Conservation (phyloP, 768 basidiomycete genomes). For the Calvatia gigantea region DNA sequence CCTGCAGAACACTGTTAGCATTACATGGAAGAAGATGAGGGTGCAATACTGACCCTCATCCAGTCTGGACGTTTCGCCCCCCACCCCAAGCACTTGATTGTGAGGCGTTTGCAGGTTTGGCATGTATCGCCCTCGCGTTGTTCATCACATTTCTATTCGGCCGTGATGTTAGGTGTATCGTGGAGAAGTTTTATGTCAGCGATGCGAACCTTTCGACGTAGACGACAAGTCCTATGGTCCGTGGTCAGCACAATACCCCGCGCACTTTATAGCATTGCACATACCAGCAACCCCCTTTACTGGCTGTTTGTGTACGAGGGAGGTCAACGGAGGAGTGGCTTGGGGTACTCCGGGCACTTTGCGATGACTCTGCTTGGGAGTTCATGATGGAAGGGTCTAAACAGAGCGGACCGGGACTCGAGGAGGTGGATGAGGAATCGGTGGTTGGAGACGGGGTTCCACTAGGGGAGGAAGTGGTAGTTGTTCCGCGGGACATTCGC, state of each 20-base stretch:
- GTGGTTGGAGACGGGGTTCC: constrained; percentile 48
- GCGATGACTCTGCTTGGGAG: constrained; percentile 19
- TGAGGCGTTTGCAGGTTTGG: constrained; percentile 75
- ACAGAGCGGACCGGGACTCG: constrained; percentile 38
- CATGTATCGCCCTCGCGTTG: constrained; percentile 79
- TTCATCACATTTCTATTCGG: constrained; percentile 81
- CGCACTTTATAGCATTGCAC: constrained; percentile 23
- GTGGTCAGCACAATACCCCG: constrained; percentile 13
- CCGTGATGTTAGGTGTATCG: constrained; percentile 9
- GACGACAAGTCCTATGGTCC: constrained; percentile 69
- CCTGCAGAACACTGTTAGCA: constrained; percentile 38
- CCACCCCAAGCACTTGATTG: constrained; percentile 84
- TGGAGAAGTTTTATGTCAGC: constrained; percentile 13
- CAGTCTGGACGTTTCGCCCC: constrained; percentile 83
- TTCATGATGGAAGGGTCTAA: constrained; percentile 35
- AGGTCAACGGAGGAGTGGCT: constrained; percentile 45
- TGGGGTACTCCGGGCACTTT: constrained; percentile 42
- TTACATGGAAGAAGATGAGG: constrained; percentile 10
- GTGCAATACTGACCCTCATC: constrained; percentile 61
- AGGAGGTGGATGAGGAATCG: constrained; percentile 41
- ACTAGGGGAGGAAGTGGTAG: constrained; percentile 41
- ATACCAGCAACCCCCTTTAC: constrained; percentile 80
- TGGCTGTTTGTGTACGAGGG: constrained; percentile 49
- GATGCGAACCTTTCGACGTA: constrained; percentile 70
- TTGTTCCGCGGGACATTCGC: constrained; percentile 49